These are phyloP conservation scores for Dianthus caryophyllus DNA, from an alignment of 148 eudicot species.

Conservation along the genomic window DNA sequence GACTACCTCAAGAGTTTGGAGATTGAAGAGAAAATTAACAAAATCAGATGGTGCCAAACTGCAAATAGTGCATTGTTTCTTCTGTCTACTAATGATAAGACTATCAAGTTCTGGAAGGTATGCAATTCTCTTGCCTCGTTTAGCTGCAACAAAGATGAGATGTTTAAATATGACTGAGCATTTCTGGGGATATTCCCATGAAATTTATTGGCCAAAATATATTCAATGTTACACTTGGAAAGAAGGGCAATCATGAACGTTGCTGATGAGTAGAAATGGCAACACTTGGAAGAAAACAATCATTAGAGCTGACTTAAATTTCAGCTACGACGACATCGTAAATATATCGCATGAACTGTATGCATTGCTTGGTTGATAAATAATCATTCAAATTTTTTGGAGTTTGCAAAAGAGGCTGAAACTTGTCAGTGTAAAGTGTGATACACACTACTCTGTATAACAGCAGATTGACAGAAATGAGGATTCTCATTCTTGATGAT, in stretches of 20 bases:
- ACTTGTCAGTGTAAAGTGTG: background rate
- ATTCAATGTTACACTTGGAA: background rate
- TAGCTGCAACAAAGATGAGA: background rate
- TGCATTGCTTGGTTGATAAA: background rate
- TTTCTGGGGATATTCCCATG: background rate
- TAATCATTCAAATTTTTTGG: background rate
- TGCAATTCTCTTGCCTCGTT: background rate
- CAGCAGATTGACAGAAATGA: background rate
- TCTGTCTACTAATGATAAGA: constrained; percentile 92
- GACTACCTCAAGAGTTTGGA: constrained; percentile 99
- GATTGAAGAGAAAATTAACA: constrained; percentile 98
- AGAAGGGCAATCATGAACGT: too few species aligned
- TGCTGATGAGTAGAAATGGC: too few species aligned
- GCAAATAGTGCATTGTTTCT: constrained; percentile 92
- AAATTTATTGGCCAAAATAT: background rate
- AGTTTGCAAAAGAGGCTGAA: background rate
- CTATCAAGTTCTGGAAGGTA: constrained; percentile 98
- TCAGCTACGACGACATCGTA: background rate
- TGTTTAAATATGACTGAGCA: background rate
- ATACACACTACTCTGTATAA: too few species aligned
- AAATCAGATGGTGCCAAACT: constrained; percentile 97
- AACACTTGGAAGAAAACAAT: too few species aligned
- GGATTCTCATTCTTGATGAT: background rate
- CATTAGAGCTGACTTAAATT: background rate
- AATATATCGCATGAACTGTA: background rate